Evolutionary conservation across 371 early-diverging fungal species (phyloP).

Genomic region (Lichtheimia ornata): DNA sequence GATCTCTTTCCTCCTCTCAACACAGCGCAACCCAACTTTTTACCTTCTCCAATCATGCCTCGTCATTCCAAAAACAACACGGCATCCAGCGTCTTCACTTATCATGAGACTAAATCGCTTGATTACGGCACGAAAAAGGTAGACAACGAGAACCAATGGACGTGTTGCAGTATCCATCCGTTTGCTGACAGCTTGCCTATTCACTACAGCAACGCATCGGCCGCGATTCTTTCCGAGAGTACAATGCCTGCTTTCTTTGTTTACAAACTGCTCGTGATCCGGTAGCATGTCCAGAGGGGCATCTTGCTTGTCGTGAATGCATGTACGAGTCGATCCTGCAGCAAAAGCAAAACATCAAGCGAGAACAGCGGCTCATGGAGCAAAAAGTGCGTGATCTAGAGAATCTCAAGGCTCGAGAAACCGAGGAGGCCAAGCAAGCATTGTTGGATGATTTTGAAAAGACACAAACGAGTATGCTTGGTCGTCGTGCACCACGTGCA

Average conservation of each 20-base stretch:
- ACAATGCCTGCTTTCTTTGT: constrained; percentile 91
- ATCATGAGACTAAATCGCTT: constrained; percentile 84
- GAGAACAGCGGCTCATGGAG: constrained; percentile 51
- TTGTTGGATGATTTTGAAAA: constrained; percentile 65
- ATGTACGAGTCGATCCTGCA: constrained; percentile 83
- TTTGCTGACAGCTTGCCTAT: background rate
- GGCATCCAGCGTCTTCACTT: constrained; percentile 92
- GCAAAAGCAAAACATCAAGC: constrained; percentile 81
- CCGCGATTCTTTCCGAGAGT: constrained; percentile 83
- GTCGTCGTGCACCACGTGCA: constrained; percentile 16
- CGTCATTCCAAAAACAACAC: constrained; percentile 97
- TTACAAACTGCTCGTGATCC: constrained; percentile 86
- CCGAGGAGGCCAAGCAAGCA: constrained; percentile 51
- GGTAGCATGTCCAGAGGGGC: constrained; percentile 79
- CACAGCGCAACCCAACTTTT: background rate
- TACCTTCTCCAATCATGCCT: constrained; percentile 54
- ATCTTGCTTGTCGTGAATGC: constrained; percentile 90
- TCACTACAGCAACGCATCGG: constrained; percentile 81
- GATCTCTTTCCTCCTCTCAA: no score
- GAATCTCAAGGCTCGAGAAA: constrained; percentile 40
- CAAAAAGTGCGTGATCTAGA: constrained; percentile 76
- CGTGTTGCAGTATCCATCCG: background rate
- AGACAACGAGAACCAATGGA: background rate
- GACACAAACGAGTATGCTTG: constrained; percentile 64
- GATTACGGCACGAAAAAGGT: constrained; percentile 92